Evolutionary conservation across 495 filamentous ascomycete genomes (phyloP).

Genomic region (Aeminium ludgeri): DNA sequence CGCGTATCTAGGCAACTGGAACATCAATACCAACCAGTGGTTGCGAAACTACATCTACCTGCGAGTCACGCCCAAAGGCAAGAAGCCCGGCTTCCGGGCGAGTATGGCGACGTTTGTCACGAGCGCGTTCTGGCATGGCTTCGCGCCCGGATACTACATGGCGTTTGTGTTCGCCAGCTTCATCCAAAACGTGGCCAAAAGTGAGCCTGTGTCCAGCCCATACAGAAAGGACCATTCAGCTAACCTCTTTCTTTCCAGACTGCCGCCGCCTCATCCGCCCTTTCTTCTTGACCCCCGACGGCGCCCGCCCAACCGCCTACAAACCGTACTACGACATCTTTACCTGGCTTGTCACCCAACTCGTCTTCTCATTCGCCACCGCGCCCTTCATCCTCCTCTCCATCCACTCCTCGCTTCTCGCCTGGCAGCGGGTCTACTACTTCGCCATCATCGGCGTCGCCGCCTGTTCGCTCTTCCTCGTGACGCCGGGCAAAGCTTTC

Average conservation of each 20-base stretch:
- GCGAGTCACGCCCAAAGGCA: conserved; percentile 84
- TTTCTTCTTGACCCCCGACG: conserved; percentile 72
- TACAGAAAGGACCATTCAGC: too few species aligned
- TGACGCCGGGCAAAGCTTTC: conserved; percentile 52
- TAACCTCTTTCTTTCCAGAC: conserved; percentile 32
- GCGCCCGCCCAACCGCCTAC: conserved; percentile 41
- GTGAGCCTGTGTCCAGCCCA: conserved; percentile 29
- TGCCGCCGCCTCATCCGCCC: conserved; percentile 79
- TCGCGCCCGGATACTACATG: conserved; percentile 92
- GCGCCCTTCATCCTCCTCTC: conserved; percentile 70
- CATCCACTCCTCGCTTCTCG: conserved; percentile 44
- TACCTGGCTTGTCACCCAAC: conserved; percentile 65
- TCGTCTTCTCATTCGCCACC: conserved; percentile 63
- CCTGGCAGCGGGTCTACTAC: conserved; percentile 81
- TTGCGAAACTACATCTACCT: conserved; percentile 90
- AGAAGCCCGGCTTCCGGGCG: conserved; percentile 90
- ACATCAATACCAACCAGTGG: conserved; percentile 98
- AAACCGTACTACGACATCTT: conserved; percentile 80
- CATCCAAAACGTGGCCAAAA: conserved; percentile 83
- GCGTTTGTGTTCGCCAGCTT: conserved; percentile 78
- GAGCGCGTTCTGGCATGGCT: conserved; percentile 93
- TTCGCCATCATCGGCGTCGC: conserved; percentile 58
- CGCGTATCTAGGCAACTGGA: conserved; percentile 81
- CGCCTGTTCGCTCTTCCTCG: conserved; percentile 54
- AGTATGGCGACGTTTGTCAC: conserved; percentile 88